Evolutionary conservation across 2,329 filamentous ascomycete species (phyloP).

Genomic region (Dendrostoma leiphaemia): DNA sequence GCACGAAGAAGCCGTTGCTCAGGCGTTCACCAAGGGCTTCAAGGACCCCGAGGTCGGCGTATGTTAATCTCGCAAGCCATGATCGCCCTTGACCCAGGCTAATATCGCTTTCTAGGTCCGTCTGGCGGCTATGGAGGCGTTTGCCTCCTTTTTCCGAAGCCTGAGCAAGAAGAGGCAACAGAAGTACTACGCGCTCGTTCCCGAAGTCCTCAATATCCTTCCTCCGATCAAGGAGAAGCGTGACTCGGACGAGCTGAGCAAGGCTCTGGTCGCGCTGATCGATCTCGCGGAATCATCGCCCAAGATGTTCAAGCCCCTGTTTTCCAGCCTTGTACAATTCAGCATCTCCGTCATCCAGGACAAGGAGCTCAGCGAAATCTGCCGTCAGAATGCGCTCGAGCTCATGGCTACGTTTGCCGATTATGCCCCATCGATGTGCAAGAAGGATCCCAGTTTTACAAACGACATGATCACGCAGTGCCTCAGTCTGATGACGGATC

Average conservation of each 20-base stretch:
- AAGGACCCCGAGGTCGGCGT: constrained; percentile 81
- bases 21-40: constrained; percentile 88
- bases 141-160: constrained; percentile 91
- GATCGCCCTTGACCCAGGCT: constrained; percentile 14
- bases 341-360: constrained; percentile 92
- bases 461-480: constrained; percentile 98
- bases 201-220: constrained; percentile 90
- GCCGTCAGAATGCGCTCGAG: constrained; percentile 91
- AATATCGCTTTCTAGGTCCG: constrained; percentile 59
- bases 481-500: constrained; percentile 95
- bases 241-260: constrained; percentile 88
- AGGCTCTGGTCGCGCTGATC: constrained; percentile 86
- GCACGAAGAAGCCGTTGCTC: constrained; percentile 85
- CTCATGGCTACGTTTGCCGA: constrained; percentile 98
- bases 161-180: constrained; percentile 82
- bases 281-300: constrained; percentile 92
- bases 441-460: constrained; percentile 88
- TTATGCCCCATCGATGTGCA: constrained; percentile 90
- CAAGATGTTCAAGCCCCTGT: constrained; percentile 97
- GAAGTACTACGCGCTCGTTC: constrained; percentile 84
- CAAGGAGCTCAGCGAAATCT: constrained; percentile 87
- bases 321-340: constrained; percentile 89
- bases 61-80: constrained; percentile 29
- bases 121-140: constrained; percentile 93
- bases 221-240: constrained; percentile 89